Base-by-base conservation (phyloP, 2,329 filamentous ascomycete genomes). In the Aspergillus candidus region DNA sequence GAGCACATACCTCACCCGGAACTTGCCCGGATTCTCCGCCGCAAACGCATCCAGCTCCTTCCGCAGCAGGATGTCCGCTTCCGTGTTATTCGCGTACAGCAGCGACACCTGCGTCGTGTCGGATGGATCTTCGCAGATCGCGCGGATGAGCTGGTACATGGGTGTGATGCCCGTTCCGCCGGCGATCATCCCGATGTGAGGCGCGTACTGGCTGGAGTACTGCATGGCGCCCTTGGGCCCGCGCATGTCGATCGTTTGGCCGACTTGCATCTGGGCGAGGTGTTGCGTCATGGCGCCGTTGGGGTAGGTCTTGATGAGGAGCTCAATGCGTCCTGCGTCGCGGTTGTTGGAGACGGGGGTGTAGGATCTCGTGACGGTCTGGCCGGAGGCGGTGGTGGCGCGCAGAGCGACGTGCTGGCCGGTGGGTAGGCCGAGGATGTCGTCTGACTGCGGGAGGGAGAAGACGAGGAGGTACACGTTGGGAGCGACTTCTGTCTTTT, bases 21-120 rank as follows among this genome's bases (percentile, higher is more conserved):
- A 70, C 49, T 79, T 79, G 11, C 68, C 59, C 0, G 75, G 74
- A 38, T 74, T 76, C 15, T 63, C 55, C 14, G 63, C 48, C 0
- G 74, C 74, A 46, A 76, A 78, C 0, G 56, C 53, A 14, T 82
- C 78, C 2, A 83, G 70, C 54, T 81, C 69, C 2, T 68, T 49
- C 0, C 76, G 66, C n/a, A 83, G 63, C n/a, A 83, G 56, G 40
- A 83, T 82, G 49, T 83, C 80, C 4, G 67, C 67, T 49, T 79
- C 77, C 2, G 68, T 69, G 2, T 72, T 67, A 61, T 80, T 82
- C 32, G 76, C 79, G 46, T 80, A 81, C 14, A 83, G 59, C 6
- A 83, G 63, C 35, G 66, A 74, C 32, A 82, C 58, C 48, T 75
- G 61, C 1, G 79, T 83, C 2, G 63, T 67, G 50, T 83, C 80